Percentiles rank a stretch among this genome's conserved stretches.
Evolutionary conservation across 495 filamentous ascomycete species (phyloP).

Genomic region (Aspergillus heteromorphus): DNA sequence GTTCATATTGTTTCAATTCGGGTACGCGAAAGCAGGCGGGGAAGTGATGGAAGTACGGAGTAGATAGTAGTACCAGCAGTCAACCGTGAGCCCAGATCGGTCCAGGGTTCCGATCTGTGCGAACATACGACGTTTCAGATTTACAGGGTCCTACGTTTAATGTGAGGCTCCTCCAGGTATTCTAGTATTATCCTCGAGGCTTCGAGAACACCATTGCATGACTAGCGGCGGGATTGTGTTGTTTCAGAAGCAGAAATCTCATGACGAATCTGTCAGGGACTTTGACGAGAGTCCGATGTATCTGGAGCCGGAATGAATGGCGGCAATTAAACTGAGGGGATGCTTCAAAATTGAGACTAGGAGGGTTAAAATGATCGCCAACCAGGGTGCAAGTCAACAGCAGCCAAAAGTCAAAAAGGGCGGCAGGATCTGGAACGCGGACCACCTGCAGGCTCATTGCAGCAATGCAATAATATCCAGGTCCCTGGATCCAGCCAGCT

Average conservation of each 20-base stretch:
- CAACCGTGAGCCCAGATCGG: neutral
- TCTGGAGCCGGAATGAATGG: no score
- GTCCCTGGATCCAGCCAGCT: neutral
- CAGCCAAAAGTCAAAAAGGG: no score
- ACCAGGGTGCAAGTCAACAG: neutral
- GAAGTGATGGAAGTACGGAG: no score
- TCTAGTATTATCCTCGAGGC: neutral
- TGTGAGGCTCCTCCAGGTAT: neutral
- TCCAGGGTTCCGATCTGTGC: neutral
- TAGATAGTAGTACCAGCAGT: neutral
- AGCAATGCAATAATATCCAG: neutral
- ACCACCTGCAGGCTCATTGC: neutral
- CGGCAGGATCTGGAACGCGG: neutral
- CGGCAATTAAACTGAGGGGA: neutral
- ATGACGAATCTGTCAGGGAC: no score
- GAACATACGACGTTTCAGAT: neutral
- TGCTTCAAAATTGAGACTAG: neutral
- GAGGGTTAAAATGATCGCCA: neutral
- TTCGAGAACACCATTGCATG: neutral
- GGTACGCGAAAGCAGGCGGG: neutral
- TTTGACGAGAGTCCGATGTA: no score
- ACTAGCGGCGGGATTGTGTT: neutral
- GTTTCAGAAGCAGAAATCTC: neutral
- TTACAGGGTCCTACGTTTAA: neutral
- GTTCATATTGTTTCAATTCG: neutral